A percentile compares a stretch with the other conserved stretches of the same genome.
phyloP scores from a whole-genome alignment of 257 asterid genomes.

The Avicennia marina region DNA sequence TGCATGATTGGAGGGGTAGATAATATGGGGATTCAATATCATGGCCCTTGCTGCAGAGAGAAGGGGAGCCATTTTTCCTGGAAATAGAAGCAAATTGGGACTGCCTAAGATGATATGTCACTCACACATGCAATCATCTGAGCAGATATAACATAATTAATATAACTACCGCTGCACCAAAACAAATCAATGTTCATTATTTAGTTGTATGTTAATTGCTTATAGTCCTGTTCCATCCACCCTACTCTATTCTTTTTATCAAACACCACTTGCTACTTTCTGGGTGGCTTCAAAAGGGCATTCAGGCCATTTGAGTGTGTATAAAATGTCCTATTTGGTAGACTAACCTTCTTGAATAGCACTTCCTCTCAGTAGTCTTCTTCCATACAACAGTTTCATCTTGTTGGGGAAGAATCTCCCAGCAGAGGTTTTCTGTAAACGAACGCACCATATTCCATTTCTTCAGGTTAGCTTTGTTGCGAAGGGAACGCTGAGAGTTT shows the following conservation, averaged over 20 bases:
- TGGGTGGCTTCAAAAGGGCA: neutral
- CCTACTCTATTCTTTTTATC: neutral
- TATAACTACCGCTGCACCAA: too few relatives aligned
- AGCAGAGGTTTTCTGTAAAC: conserved; percentile 67
- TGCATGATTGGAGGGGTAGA: conserved; percentile 76
- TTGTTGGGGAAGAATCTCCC: conserved; percentile 90
- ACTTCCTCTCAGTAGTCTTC: conserved; percentile 71
- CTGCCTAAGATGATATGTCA: conserved; percentile 12
- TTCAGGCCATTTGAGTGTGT: neutral
- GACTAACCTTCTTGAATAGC: conserved; percentile 67
- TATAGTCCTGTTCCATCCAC: too few relatives aligned
- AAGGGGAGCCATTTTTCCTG: conserved; percentile 73
- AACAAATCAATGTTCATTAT: neutral
- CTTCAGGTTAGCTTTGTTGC: conserved; percentile 70
- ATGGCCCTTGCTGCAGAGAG: conserved; percentile 72
- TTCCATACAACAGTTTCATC: conserved; percentile 96
- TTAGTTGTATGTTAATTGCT: too few relatives aligned
- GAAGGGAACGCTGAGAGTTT: conserved; percentile 65
- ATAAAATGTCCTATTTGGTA: neutral
- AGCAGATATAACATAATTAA: conserved; percentile 3
- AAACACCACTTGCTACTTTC: neutral
- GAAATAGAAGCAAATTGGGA: conserved; percentile 26
- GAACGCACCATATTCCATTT: conserved; percentile 73
- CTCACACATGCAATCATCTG: conserved; percentile 3
- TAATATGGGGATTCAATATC: conserved; percentile 87